These are phyloP conservation scores for Lasiosphaeria miniovina DNA, from an alignment of 495 filamentous ascomycete species.

Conservation along the genomic window DNA sequence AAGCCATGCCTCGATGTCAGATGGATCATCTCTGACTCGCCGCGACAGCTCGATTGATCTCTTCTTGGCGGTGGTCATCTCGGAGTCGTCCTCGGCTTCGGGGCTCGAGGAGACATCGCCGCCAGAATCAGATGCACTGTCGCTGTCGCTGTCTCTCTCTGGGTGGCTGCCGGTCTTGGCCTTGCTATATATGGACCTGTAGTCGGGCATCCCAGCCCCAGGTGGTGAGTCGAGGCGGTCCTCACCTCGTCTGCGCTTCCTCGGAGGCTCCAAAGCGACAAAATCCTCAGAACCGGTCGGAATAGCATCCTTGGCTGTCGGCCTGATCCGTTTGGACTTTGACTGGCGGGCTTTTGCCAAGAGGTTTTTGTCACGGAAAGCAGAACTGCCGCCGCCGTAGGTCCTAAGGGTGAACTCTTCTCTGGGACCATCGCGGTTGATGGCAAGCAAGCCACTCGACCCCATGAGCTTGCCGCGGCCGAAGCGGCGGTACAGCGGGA, in stretches of 20 bases:
- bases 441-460: conserved; percentile 31
- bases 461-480: conserved; percentile 42
- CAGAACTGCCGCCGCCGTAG: conserved; percentile 27
- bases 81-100: conserved; percentile 31
- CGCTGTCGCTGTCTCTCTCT: conserved; percentile 30
- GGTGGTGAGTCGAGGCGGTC: conserved; percentile 15
- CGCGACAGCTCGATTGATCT: conserved; percentile 57
- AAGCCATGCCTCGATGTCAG: conserved; percentile 71
- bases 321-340: conserved; percentile 30
- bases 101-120: conserved; percentile 24
- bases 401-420: conserved; percentile 36
- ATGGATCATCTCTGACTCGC: conserved; percentile 58
- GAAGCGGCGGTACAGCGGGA: conserved; percentile 42
- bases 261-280: conserved; percentile 34
- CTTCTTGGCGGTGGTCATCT: conserved; percentile 39
- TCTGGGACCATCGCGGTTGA: conserved; percentile 33
- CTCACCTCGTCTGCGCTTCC: conserved; percentile 38
- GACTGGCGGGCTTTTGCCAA: conserved; percentile 23
- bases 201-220: conserved; percentile 47
- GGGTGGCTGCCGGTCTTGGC: conserved; percentile 38
- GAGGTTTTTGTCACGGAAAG: conserved; percentile 39
- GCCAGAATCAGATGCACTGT: conserved; percentile 54
- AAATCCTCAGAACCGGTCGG: conserved; percentile 32
- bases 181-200: conserved; percentile 69
- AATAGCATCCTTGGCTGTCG: not conserved